These are phyloP conservation scores for Arachis hypogaea DNA, from an alignment of 306 rosid genomes.

Conservation along the genomic window DNA sequence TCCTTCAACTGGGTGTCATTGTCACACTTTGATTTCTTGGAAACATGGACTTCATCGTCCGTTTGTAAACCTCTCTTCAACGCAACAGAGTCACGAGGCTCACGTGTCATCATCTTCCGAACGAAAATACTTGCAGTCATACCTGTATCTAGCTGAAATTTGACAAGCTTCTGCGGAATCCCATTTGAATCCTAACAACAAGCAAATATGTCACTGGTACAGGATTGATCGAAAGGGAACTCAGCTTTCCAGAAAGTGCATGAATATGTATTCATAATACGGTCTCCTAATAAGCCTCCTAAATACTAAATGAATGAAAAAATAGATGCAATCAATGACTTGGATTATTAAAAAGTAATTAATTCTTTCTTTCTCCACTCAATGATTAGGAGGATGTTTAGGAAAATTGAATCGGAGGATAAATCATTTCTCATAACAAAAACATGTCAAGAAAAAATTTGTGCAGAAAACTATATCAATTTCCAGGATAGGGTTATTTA, in stretches of 20 bases:
- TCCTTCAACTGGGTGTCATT: constrained; percentile 40
- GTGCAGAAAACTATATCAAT: constrained; percentile 11
- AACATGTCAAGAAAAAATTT: background rate
- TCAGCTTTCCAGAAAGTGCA: background rate
- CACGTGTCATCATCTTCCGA: constrained; percentile 52
- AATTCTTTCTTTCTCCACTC: too few relatives aligned
- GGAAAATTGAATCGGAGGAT: too few relatives aligned
- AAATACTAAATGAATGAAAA: too few relatives aligned
- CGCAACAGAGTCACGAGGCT: constrained; percentile 8
- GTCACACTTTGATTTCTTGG: constrained; percentile 57
- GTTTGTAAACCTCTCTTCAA: constrained; percentile 60
- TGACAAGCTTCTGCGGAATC: constrained; percentile 59
- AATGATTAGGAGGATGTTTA: too few relatives aligned
- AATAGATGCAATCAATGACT: too few relatives aligned
- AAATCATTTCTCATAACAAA: too few relatives aligned
- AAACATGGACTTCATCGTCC: constrained; percentile 36
- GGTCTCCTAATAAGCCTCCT: background rate
- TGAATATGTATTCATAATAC: constrained; percentile 4
- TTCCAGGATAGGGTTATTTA: constrained; percentile 10
- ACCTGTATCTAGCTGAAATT: constrained; percentile 46
- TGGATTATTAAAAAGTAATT: too few relatives aligned
- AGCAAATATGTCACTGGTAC: constrained; percentile 23
- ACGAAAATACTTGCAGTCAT: constrained; percentile 41
- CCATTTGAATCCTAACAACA: constrained; percentile 65
- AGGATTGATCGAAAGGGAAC: constrained; percentile 12